Evolutionary conservation across 2,329 filamentous ascomycete genomes (phyloP), one percentile per base, ranked within the genome.

Genomic region (Massarina eburnea): DNA sequence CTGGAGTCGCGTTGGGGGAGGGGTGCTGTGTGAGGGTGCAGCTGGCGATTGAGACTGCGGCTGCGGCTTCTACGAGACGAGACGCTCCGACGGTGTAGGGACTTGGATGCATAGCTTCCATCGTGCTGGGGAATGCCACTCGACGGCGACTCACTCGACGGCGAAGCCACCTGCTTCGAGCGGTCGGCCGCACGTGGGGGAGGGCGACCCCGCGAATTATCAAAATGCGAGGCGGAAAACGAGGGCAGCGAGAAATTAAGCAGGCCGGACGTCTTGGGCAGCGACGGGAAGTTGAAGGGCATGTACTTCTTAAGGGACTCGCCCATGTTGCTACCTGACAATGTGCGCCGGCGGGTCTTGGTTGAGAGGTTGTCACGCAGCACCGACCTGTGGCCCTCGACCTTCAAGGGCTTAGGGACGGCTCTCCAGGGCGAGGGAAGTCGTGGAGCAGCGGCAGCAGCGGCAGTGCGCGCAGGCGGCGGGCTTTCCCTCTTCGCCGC

Each of bases 341-440:
- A 67, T 4, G 71, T 67, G 46, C 72, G 66, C 27, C 66, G 62
- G 29, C 72, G 61, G 12, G 56, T 55, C 20, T 69, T 69, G 15
- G 44, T 14, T 6, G 58, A 61, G 32, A 74, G 61, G 35, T 66
- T 67, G 41, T 76, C 64, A 9, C 68, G 65, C 10, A 76, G 57
- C 9, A 66, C 53, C 9, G 68, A 55, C 43, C 65, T 66, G 26
- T 69, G 67, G 35, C 20, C 68, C 12, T 58, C 57, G 32, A 63
- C 59, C 35, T 67, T 61, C 49, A 70, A 70, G 7, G 59, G 66
- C 47, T 62, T 71, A 12, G 70, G 62, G 1, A 61, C 65, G 10
- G 71, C 66, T 18, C 69, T 67, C 74, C 74, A 76, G 15, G 75
- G 74, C n/a, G 74, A 76, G 35, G 74, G 74, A 18, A 75, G 52